Percentiles rank a stretch among this genome's conserved stretches.
Conservation (phyloP, 2,329 filamentous ascomycete genomes). For the Fusarium chuoi region DNA sequence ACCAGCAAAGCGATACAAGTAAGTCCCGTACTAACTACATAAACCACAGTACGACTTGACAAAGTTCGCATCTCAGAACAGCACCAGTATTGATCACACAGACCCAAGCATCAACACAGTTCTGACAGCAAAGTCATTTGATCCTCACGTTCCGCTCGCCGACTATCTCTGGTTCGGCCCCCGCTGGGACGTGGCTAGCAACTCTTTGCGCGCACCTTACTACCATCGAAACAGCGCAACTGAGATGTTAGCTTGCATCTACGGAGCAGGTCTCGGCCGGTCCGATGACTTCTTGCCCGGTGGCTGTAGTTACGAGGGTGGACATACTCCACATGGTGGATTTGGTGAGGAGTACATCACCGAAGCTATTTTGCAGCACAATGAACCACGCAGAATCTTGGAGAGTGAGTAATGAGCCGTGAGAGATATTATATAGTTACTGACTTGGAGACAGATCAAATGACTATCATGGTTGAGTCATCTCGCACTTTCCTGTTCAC, state of each 20-base stretch:
- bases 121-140: slow-evolving; percentile 4
- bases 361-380: slow-evolving; percentile 1
- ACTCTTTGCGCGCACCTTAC: slow-evolving; percentile 3
- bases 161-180: slow-evolving; percentile 21
- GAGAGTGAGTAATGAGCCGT: neutral
- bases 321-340: slow-evolving; percentile 15
- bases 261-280: neutral
- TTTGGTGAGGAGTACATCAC: slow-evolving; percentile 14
- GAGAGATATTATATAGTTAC: rapidly evolving
- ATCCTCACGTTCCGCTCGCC: neutral
- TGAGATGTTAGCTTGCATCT: slow-evolving; percentile 9
- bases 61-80: slow-evolving; percentile 14
- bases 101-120: slow-evolving; percentile 17
- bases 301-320: slow-evolving; percentile 11
- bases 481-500: slow-evolving; percentile 19
- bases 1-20: rapidly evolving
- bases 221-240: slow-evolving; percentile 4
- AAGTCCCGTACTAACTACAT: rapidly evolving
- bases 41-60: slow-evolving; percentile 13
- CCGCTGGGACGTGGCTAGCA: neutral
- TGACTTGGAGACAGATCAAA: neutral
- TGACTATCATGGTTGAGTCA: slow-evolving; percentile 24
- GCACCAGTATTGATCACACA: slow-evolving; percentile 13
- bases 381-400: slow-evolving; percentile 6
- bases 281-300: slow-evolving; percentile 15